phyloP scores from a whole-genome alignment of 768 basidiomycete species.

The Phanerodontia chrysosporium region DNA sequence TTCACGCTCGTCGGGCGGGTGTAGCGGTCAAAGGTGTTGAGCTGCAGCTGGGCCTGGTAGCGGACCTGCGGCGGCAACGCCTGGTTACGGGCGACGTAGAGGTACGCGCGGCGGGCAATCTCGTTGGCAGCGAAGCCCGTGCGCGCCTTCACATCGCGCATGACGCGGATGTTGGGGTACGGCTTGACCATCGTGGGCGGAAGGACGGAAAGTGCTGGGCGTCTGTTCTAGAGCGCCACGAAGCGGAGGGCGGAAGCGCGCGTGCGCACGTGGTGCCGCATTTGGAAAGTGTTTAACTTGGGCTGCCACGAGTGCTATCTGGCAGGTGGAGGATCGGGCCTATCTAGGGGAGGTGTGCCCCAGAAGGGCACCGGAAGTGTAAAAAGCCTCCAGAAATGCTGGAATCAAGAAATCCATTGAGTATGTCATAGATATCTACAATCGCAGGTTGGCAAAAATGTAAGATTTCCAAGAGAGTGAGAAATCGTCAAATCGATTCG shows the following conservation, averaged over 20 bases:
- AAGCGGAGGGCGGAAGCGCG: background rate
- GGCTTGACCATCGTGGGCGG: background rate
- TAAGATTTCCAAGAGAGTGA: too few relatives aligned
- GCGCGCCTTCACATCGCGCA: conserved; percentile 79
- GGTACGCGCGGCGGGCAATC: conserved; percentile 81
- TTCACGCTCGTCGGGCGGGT: conserved; percentile 85
- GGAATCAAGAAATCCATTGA: too few relatives aligned
- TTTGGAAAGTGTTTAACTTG: too few relatives aligned
- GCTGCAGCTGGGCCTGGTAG: conserved; percentile 89
- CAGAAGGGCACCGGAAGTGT: too few relatives aligned
- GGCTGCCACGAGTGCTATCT: background rate
- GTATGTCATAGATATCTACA: too few relatives aligned
- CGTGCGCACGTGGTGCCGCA: too few relatives aligned
- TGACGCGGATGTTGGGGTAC: conserved; percentile 40
- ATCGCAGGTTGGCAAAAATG: too few relatives aligned
- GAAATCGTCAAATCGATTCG: too few relatives aligned
- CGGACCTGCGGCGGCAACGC: conserved; percentile 84
- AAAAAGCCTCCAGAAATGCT: too few relatives aligned
- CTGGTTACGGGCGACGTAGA: conserved; percentile 91
- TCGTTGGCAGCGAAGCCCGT: conserved; percentile 70
- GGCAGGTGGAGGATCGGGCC: too few relatives aligned
- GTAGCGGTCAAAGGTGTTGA: conserved; percentile 81
- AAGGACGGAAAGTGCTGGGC: background rate
- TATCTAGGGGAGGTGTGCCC: too few relatives aligned
- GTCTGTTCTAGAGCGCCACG: background rate